Conservation (phyloP, 139 green algal genomes). For the Edaphochlamys debaryana region DNA sequence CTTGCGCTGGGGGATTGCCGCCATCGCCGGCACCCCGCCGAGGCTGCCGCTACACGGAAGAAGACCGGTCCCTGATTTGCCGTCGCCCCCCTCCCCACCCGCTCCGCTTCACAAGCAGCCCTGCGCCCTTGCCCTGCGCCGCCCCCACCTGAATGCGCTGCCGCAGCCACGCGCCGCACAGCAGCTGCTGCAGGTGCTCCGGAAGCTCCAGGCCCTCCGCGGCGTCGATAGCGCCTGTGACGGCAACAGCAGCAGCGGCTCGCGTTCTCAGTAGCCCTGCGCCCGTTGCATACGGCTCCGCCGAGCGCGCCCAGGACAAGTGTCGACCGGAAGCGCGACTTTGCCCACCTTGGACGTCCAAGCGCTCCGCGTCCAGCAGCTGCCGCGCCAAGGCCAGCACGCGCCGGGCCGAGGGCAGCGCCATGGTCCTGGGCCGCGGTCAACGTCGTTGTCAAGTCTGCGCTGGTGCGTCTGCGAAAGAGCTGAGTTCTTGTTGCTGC, state of each 20-base stretch:
- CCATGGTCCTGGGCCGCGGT: background rate
- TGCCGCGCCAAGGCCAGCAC: background rate
- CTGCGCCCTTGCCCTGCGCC: too few species aligned
- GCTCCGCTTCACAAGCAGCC: too few species aligned
- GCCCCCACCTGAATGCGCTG: background rate
- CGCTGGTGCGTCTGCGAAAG: background rate
- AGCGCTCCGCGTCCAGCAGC: background rate
- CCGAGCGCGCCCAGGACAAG: too few species aligned
- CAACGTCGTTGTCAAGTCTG: background rate
- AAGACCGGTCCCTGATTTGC: too few species aligned
- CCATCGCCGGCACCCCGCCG: too few species aligned
- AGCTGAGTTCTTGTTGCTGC: background rate
- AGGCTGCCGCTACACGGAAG: too few species aligned
- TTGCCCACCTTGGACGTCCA: background rate
- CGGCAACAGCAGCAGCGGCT: background rate
- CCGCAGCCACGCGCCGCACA: conserved; percentile 9
- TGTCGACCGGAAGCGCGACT: background rate
- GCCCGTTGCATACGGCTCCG: background rate
- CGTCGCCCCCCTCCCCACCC: too few species aligned
- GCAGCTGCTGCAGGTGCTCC: conserved; percentile 11
- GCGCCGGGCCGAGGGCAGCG: too few species aligned
- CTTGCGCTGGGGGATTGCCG: too few species aligned
- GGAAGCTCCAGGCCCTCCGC: background rate
- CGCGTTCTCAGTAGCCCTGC: background rate
- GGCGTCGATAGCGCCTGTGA: background rate